Base-by-base conservation (phyloP, 192 early-diverging fungal genomes). In the Coemansia sp. region DNA sequence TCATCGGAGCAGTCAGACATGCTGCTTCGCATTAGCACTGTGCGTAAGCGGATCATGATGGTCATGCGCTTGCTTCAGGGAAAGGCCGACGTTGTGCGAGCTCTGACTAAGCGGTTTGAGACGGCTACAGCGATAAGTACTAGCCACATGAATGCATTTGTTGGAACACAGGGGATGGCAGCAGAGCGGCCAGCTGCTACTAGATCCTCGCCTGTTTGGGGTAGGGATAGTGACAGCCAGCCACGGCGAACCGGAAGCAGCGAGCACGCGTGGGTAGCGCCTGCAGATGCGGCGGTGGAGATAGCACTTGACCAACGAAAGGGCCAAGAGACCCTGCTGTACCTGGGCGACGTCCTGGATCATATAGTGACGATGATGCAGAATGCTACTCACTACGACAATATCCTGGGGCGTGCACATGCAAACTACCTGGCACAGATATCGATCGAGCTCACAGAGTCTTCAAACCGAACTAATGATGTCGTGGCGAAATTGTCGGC, bases 401-500 rank as follows among this genome's bases (percentile, higher is more conserved):
- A 85, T 31, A 86, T 88, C 21, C 77, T 93, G 18, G 83, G 86
- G 5, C 70, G 91, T 5, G 88, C 90, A 9, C 89, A 93, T 57
- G 83, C 88, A 3, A 92, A 91, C 63, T 90, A 93, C 56, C 69
- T 93, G 45, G 88, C 90, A 1, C 87, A 89, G 68, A 88, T 90
- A 28, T 89, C 87, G n/a, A 87, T 92, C 6, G 89, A 90, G 68
- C 83, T 91, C 60, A 89, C 89, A 3, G 84, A 85, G 53, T 84
- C 88, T 3, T 88, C 89, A 33, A 94, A 95, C 78, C 67, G 86
- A 18, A 96, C 94, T 5, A 95, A 93, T 59, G 90, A 91, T 40
- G 93, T 93, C 0, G 90, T 97, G 21, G 90, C 92, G 59, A 88
- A 90, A 62, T 86, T 99, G 71, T 95, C 95, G 1, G 91, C 92